Conservation (phyloP, 176 grass and related monocot genomes). For the Coix lacrymajobi region DNA sequence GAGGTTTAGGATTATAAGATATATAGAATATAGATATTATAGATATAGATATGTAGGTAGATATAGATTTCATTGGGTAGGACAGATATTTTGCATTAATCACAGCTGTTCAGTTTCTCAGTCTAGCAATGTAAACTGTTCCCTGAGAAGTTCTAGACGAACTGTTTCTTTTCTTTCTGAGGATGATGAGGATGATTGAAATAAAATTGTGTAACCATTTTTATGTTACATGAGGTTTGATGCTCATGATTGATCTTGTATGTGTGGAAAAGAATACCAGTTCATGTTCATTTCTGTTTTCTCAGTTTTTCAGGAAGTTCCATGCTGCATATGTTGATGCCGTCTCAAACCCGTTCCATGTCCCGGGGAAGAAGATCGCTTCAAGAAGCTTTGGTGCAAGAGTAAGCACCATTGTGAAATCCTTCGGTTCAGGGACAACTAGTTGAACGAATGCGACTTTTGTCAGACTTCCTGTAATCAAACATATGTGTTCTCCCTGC, state of each 20-base stretch:
- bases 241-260: background rate
- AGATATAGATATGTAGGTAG: background rate
- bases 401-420: slow-evolving; percentile 79
- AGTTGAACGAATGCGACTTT: slow-evolving; percentile 33
- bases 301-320: slow-evolving; percentile 99
- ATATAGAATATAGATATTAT: no score
- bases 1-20: background rate
- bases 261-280: background rate
- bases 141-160: background rate
- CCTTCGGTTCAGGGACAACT: slow-evolving; percentile 52
- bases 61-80: background rate
- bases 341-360: slow-evolving; percentile 91
- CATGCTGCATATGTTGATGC: slow-evolving; percentile 85
- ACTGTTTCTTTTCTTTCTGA: background rate
- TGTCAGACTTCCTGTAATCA: background rate
- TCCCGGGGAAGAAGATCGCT: slow-evolving; percentile 95
- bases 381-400: slow-evolving; percentile 84
- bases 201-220: background rate
- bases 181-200: background rate
- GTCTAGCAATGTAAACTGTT: background rate
- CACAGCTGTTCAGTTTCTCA: background rate
- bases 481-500: background rate
- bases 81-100: slow-evolving; percentile 6
- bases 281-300: background rate
- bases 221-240: background rate